phyloP scores from a whole-genome alignment of 2,329 filamentous ascomycete species.

The Aspergillus sp. region DNA sequence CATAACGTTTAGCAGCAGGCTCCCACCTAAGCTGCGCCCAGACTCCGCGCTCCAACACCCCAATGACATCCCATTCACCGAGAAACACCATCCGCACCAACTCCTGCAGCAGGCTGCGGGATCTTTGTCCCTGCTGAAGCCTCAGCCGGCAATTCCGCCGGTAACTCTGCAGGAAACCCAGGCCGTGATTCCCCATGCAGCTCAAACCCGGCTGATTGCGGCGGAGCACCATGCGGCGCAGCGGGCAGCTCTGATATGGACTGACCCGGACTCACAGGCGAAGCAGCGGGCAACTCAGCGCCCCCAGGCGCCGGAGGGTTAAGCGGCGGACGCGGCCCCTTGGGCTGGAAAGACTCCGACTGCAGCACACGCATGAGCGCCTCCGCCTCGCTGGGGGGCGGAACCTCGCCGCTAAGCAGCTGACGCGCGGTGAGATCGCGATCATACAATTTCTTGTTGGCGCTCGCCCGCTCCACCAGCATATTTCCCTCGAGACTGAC shows the following conservation, averaged over 20 bases:
- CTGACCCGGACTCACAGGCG: background rate
- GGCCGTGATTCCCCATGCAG: background rate
- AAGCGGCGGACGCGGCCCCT: background rate
- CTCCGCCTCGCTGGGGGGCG: conserved; percentile 73
- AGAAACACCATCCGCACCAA: background rate
- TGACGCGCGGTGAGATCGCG: conserved; percentile 73
- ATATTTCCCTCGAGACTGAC: conserved; percentile 87
- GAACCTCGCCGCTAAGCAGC: conserved; percentile 73
- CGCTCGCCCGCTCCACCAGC: conserved; percentile 86
- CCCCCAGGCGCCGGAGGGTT: background rate
- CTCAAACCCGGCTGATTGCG: background rate
- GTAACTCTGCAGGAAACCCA: background rate
- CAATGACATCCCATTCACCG: too few species aligned
- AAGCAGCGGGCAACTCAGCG: background rate
- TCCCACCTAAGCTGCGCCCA: too few species aligned
- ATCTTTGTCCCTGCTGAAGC: background rate
- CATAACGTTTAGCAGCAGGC: too few species aligned
- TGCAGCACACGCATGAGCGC: conserved; percentile 75
- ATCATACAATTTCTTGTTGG: conserved; percentile 92
- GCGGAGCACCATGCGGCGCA: background rate
- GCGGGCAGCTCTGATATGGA: background rate
- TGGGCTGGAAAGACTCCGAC: background rate
- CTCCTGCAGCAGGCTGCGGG: background rate
- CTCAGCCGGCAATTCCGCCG: background rate
- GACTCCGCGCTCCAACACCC: too few species aligned